Evolutionary conservation across 2,329 filamentous ascomycete genomes (phyloP), one percentile per base, ranked within the genome.

Genomic region (Apiospora marii): DNA sequence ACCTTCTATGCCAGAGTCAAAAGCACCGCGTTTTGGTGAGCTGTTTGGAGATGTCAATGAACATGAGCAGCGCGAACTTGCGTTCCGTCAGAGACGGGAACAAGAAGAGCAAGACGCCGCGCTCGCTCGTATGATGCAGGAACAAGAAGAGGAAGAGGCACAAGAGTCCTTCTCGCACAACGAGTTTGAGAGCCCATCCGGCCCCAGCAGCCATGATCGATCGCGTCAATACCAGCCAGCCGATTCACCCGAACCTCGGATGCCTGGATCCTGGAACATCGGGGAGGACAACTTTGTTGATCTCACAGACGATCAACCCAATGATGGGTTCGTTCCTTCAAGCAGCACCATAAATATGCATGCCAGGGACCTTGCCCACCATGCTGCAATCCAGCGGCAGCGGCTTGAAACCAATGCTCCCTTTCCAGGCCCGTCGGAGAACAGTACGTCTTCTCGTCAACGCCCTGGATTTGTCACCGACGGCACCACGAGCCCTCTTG

Each of bases 31-130:
- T 12, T 79, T 22, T 24, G 22, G 71, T 24, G 69, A 86, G 76
- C 81, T 86, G 76, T 86, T 84, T 74, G 83, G 83, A 81, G 12
- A 5, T 24, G 13, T 53, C 24, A 27, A 79, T 13, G 75, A 83
- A 70, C 83, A 85, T 37, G 80, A 80, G 70, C 81, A 80, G 51
- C 76, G 80, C 70, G 81, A 80, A 49, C 79, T 80, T 44, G 82
- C 81, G 68, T 74, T 30, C 22, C 72, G 67, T 16, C 37, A 27
- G 44, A 71, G 48, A 16, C 71, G 70, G 72, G 41, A 67, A 30
- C 72, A 70, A 48, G 72, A 73, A 46, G 70, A 72, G 27, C 67
- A 64, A 16, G 70, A 73, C 74, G 73, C 76, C 70, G 51, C 70
- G 14, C 51, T 76, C 16, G 74, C 79, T 74, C 44, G 67, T 70